Evolutionary conservation across 768 basidiomycete genomes (phyloP).

Genomic region (Chlorophyllum brunneum): DNA sequence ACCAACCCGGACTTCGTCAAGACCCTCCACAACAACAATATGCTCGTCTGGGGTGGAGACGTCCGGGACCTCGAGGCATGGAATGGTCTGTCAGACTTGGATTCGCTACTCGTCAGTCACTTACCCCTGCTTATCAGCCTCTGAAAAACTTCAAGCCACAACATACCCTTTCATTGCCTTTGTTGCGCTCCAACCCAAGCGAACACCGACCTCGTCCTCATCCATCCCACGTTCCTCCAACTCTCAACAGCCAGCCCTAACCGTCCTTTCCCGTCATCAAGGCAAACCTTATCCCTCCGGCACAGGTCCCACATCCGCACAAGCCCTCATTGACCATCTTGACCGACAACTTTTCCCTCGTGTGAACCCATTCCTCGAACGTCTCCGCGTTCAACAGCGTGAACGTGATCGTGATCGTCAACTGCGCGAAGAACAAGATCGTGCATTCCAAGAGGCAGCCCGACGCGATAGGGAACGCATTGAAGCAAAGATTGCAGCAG

Average conservation of each 20-base stretch:
- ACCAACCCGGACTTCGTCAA: constrained; percentile 70
- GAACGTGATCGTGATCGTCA: constrained; percentile 51
- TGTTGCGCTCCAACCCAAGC: constrained; percentile 78
- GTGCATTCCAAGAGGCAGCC: constrained; percentile 66
- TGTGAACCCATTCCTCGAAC: constrained; percentile 67
- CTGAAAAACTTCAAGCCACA: constrained; percentile 78
- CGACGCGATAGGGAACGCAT: constrained; percentile 68
- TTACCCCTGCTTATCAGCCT: constrained; percentile 25
- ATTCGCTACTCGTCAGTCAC: constrained; percentile 9
- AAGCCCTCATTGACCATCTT: constrained; percentile 63
- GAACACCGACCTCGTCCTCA: constrained; percentile 32
- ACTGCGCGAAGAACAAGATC: constrained; percentile 78
- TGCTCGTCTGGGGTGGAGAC: constrained; percentile 92
- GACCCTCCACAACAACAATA: constrained; percentile 64
- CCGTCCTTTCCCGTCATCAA: constrained; percentile 83
- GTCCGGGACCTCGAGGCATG: constrained; percentile 80
- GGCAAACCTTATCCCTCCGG: constrained; percentile 45
- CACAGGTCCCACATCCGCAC: constrained; percentile 55
- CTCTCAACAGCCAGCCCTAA: constrained; percentile 48
- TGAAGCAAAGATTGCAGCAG: constrained; percentile 45
- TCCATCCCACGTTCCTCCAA: constrained; percentile 28
- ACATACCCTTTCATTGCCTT: constrained; percentile 95
- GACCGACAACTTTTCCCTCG: constrained; percentile 75
- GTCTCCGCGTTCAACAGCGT: constrained; percentile 49
- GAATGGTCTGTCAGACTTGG: constrained; percentile 38